Percentiles rank a stretch among this genome's conserved stretches.
These are phyloP conservation scores for Dictyostelium capitatum DNA, from an alignment of 78 protist genomes.

Conservation along the genomic window DNA sequence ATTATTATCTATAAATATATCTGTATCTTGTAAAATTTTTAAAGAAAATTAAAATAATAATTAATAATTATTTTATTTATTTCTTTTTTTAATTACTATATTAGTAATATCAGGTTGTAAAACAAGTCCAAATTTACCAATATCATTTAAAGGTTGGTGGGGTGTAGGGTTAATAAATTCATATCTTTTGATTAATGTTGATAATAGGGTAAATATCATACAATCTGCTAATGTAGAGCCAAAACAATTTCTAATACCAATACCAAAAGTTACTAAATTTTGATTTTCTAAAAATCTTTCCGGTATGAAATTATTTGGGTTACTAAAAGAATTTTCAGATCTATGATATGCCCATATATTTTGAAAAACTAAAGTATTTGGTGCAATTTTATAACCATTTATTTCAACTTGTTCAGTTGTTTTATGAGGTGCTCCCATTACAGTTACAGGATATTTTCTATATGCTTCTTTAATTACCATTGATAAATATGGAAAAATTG, in stretches of 20 bases:
- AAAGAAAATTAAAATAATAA: no score
- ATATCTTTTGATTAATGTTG: background rate
- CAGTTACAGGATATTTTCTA: conserved; percentile 17
- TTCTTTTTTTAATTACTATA: no score
- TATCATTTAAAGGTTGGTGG: background rate
- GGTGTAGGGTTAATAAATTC: background rate
- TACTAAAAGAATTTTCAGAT: background rate
- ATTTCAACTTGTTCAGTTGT: conserved; percentile 1
- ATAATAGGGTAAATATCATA: background rate
- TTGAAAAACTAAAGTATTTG: background rate
- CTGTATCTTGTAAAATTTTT: no score
- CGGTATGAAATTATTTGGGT: conserved; percentile 20
- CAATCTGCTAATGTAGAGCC: conserved; percentile 12
- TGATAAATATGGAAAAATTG: background rate
- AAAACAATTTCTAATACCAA: conserved; percentile 33
- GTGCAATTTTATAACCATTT: background rate
- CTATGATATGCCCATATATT: background rate
- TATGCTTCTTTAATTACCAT: conserved; percentile 12
- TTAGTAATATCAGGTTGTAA: no score
- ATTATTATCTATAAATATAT: no score
- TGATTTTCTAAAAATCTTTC: background rate
- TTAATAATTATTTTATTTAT: no score
- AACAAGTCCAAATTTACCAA: background rate
- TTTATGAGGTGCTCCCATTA: conserved; percentile 23
- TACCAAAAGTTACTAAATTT: background rate